Evolutionary conservation across 192 early-diverging fungal genomes (phyloP), one percentile per base, ranked within the genome.

Genomic region (Entomortierella parvispora): DNA sequence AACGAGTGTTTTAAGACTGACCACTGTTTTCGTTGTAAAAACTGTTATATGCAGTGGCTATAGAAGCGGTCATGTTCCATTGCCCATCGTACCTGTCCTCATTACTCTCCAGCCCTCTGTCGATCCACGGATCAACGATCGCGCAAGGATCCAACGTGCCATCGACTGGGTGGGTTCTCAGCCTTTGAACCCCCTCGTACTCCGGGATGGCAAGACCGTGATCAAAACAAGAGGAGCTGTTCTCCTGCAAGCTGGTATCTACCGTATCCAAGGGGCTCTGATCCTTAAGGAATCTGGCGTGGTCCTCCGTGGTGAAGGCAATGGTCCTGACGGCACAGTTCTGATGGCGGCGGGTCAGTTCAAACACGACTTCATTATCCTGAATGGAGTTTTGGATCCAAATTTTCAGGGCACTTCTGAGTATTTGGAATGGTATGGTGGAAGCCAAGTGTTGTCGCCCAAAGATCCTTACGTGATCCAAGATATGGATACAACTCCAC

Each of bases 231-330:
- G 72, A 1, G 72, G 72, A 0, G 59, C 64, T 0, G 72, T 76
- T 4, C 46, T 68, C 32, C 43, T 76, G 0, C 64, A 62, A 28
- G 72, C 72, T 26, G 72, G 72, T 2, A 62, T 76, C 22, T 76
- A 76, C 31, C 65, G 53, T 2, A 25, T 76, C 26, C 46, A 62
- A 22, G 72, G 65, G 0, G 43, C 58, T 0, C 34, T 76, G 6
- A 76, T 76, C 44, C 45, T 76, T 0, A 76, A 68, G 6, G 46
- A 51, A 25, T 67, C 58, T 2, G 72, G 72, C 0, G 72, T 76
- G 14, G 72, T 68, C 3, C 26, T 76, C 3, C 59, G 72, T 0
- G 72, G 72, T 4, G 72, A 76, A 33, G 72, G 72, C 0, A 76
- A 76, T 31, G 52, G 59, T 3, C 51, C 72, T 2, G 0, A 43